Evolutionary conservation across 108 stramenopile genomes (phyloP).

Genomic region (Asterionellopsis glacialis): DNA sequence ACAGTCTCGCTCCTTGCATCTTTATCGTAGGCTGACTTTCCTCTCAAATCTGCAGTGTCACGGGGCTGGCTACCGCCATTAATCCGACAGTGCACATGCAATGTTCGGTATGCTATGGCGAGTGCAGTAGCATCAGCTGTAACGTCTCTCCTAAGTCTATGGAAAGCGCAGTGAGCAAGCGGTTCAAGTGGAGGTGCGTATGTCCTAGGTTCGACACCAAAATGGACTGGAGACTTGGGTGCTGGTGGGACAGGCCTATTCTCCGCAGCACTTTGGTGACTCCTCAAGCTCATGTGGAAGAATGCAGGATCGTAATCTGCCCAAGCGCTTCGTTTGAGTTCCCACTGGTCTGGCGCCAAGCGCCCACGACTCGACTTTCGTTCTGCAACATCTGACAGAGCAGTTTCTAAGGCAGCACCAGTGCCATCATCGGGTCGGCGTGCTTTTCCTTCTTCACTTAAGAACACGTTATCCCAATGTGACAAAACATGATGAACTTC

Average conservation of each 20-base stretch:
- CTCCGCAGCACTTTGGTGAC: slow-evolving; percentile 74
- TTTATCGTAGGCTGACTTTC: slow-evolving; percentile 51
- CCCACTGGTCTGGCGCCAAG: slow-evolving; percentile 73
- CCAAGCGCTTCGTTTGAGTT: slow-evolving; percentile 56
- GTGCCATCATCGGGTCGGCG: slow-evolving; percentile 81
- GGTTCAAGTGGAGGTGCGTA: slow-evolving; percentile 57
- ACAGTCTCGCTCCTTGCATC: slow-evolving; percentile 72
- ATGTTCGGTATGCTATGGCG: slow-evolving; percentile 54
- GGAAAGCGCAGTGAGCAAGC: slow-evolving; percentile 50
- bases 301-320: slow-evolving; percentile 81
- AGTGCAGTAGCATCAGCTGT: slow-evolving; percentile 60
- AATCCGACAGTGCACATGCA: slow-evolving; percentile 69
- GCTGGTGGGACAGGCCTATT: slow-evolving; percentile 49
- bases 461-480: slow-evolving; percentile 53
- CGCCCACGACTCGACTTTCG: slow-evolving; percentile 49
- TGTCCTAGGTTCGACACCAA: slow-evolving; percentile 33
- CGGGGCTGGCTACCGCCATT: not conserved
- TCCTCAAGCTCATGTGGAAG: slow-evolving; percentile 55
- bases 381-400: slow-evolving; percentile 66
- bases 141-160: slow-evolving; percentile 60
- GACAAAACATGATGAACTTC: slow-evolving; percentile 71
- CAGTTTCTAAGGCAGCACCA: slow-evolving; percentile 71
- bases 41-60: slow-evolving; percentile 23
- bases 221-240: slow-evolving; percentile 16
- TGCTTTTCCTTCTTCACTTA: slow-evolving; percentile 53